These are phyloP conservation scores for Glarea lozoyensis DNA, from an alignment of 495 filamentous ascomycete species.

Conservation along the genomic window DNA sequence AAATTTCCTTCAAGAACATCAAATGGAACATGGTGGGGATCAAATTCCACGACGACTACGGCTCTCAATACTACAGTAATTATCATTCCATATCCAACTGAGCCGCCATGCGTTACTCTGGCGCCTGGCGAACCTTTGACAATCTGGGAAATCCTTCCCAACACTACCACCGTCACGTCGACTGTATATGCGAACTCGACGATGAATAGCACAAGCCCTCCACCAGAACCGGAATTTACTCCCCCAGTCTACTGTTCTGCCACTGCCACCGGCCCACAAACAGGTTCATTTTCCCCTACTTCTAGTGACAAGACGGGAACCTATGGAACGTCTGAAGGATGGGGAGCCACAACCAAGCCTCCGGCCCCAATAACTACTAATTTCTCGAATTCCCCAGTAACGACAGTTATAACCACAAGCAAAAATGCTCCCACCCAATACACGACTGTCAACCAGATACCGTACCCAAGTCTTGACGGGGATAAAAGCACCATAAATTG, in stretches of 20 bases:
- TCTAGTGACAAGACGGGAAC: background rate
- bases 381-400: background rate
- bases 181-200: slow-evolving; percentile 6
- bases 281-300: background rate
- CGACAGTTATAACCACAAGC: slow-evolving; percentile 13
- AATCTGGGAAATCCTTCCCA: slow-evolving; percentile 11
- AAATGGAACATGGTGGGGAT: no score
- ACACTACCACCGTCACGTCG: slow-evolving; percentile 10
- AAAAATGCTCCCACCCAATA: slow-evolving; percentile 10
- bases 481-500: background rate
- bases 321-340: background rate
- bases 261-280: background rate
- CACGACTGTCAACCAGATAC: background rate
- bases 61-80: background rate
- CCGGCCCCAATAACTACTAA: background rate
- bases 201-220: background rate
- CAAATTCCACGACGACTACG: background rate
- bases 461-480: background rate
- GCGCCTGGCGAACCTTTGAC: slow-evolving; percentile 2
- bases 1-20: no score
- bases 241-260: slow-evolving; percentile 8
- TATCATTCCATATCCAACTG: background rate
- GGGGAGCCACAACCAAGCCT: background rate
- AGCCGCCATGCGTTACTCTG: background rate
- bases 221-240: slow-evolving; percentile 14